These are phyloP conservation scores for Pleoardoris graminearum DNA, from an alignment of 2,329 filamentous ascomycete genomes.

Conservation along the genomic window DNA sequence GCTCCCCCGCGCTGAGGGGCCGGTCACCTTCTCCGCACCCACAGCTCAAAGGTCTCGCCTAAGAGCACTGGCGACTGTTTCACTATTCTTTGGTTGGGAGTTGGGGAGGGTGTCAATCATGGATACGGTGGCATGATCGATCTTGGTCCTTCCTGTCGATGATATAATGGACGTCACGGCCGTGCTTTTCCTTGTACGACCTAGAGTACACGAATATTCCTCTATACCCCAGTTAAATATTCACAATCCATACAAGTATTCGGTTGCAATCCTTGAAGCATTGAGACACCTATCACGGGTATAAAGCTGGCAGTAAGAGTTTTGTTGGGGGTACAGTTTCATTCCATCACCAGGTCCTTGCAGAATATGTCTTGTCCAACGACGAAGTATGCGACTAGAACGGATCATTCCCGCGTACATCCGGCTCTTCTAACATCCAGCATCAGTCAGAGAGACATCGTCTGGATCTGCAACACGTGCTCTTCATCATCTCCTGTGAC, in stretches of 20 bases:
- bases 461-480: conserved; percentile 28
- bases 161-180: conserved; percentile 8
- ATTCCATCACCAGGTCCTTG: background rate
- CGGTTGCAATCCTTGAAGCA: background rate
- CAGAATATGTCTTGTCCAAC: conserved; percentile 28
- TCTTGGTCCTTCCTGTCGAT: background rate
- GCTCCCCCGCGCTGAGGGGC: conserved; percentile 40
- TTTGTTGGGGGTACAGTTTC: background rate
- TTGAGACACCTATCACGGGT: conserved; percentile 23
- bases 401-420: background rate
- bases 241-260: background rate
- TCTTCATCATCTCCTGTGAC: conserved; percentile 24
- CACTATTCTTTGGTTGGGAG: background rate
- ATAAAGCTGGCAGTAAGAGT: conserved; percentile 21
- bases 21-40: conserved; percentile 41
- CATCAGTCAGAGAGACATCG: conserved; percentile 26
- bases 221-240: conserved; percentile 4
- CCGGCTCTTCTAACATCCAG: background rate
- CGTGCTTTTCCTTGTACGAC: background rate
- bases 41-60: conserved; percentile 11
- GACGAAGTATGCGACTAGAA: conserved; percentile 19
- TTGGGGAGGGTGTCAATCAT: background rate
- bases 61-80: background rate
- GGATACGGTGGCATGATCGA: conserved; percentile 2
- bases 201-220: conserved; percentile 3